These are phyloP conservation scores for Dovyalis caffra DNA, from an alignment of 345 rosid genomes.

Conservation along the genomic window DNA sequence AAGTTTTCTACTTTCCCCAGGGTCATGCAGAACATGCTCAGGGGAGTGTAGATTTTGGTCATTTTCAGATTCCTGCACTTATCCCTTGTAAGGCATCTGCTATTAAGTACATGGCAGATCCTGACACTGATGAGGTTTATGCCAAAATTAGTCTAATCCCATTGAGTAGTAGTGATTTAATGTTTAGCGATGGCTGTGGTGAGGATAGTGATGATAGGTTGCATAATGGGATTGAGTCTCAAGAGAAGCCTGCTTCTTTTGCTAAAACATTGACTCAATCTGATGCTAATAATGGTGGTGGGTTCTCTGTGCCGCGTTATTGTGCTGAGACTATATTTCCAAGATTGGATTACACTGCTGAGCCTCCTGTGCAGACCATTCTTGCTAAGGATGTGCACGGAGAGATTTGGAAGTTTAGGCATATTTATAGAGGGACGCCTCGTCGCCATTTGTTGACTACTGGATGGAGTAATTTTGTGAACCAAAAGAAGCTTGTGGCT, in stretches of 20 bases:
- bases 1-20: constrained; percentile 85
- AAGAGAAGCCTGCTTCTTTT: constrained; percentile 76
- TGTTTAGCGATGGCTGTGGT: constrained; percentile 20
- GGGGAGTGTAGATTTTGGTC: constrained; percentile 53
- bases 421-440: constrained; percentile 93
- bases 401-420: constrained; percentile 88
- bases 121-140: constrained; percentile 88
- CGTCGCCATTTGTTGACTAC: constrained; percentile 93
- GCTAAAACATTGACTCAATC: constrained; percentile 96
- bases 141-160: constrained; percentile 67
- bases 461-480: constrained; percentile 98
- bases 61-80: constrained; percentile 45
- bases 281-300: constrained; percentile 98
- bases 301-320: constrained; percentile 95
- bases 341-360: constrained; percentile 70
- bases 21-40: constrained; percentile 94
- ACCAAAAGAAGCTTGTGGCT: constrained; percentile 94
- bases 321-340: constrained; percentile 99
- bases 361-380: constrained; percentile 96
- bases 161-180: constrained; percentile 35
- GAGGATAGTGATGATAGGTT: constrained; percentile 35
- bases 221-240: constrained; percentile 36
- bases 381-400: constrained; percentile 93
- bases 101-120: constrained; percentile 79
- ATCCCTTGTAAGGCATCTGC: constrained; percentile 62